Conservation (phyloP, 1,139 yeast species). For the Lodderomyces jiufengensis region DNA sequence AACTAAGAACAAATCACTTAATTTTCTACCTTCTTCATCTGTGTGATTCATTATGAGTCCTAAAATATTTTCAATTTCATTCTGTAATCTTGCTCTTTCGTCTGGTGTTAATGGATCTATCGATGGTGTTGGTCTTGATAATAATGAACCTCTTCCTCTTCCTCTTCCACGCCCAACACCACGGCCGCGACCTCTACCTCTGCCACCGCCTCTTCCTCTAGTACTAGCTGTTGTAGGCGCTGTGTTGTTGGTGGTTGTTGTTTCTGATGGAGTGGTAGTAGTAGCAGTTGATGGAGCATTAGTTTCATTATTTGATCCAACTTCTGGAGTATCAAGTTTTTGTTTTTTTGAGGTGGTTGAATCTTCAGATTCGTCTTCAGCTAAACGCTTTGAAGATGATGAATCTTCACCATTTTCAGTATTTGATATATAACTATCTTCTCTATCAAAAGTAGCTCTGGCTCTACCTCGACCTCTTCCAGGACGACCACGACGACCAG, state of each 20-base stretch:
- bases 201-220: slow-evolving; percentile 5
- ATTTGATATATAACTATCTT: slow-evolving; percentile 1
- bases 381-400: slow-evolving; percentile 10
- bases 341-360: slow-evolving; percentile 21
- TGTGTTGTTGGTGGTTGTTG: too few relatives aligned
- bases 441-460: neutral
- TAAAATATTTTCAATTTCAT: slow-evolving; percentile 40
- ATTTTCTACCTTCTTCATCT: slow-evolving; percentile 39
- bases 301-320: slow-evolving; percentile 6
- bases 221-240: too few relatives aligned
- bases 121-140: slow-evolving; percentile 33
- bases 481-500: slow-evolving; percentile 22
- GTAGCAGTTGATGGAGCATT: too few relatives aligned
- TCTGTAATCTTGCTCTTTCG: slow-evolving; percentile 41
- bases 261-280: too few relatives aligned
- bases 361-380: slow-evolving; percentile 13
- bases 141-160: slow-evolving; percentile 26
- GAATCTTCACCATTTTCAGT: slow-evolving; percentile 2
- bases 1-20: slow-evolving; percentile 61
- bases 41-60: slow-evolving; percentile 41
- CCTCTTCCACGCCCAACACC: slow-evolving; percentile 25
- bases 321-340: slow-evolving; percentile 28
- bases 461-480: slow-evolving; percentile 1
- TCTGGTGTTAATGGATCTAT: slow-evolving; percentile 39
- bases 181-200: slow-evolving; percentile 22